A percentile compares a stretch with the other conserved stretches of the same genome.
Conservation (phyloP, 2,329 filamentous ascomycete species). For the Alternaria sp. region DNA sequence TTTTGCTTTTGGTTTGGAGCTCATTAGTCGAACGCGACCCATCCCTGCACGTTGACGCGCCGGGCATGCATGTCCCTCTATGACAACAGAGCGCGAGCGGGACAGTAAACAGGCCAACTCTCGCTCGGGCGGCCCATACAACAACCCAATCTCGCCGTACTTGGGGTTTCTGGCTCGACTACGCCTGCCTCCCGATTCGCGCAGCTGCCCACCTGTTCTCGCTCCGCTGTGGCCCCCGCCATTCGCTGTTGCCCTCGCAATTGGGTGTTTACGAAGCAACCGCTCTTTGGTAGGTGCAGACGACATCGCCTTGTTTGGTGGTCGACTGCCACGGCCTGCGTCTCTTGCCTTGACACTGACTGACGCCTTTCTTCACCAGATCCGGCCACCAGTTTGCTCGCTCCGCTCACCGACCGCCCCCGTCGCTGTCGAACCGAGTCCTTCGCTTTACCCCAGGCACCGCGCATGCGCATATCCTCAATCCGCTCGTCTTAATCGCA, state of each 20-base stretch:
- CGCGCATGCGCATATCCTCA: not conserved
- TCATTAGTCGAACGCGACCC: slow-evolving; percentile 10
- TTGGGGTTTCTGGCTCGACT: not conserved
- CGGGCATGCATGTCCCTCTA: slow-evolving; percentile 24
- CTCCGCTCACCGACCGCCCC: slow-evolving; percentile 4
- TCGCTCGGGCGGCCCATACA: not conserved
- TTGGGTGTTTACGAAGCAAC: slow-evolving; percentile 27
- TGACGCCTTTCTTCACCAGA: not conserved
- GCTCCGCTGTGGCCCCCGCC: slow-evolving; percentile 4
- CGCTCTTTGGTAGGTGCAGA: slow-evolving; percentile 9
- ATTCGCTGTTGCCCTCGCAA: slow-evolving; percentile 25
- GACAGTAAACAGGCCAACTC: slow-evolving; percentile 15
- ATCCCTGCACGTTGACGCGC: slow-evolving; percentile 28
- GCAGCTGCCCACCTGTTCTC: not conserved
- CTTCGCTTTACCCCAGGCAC: slow-evolving; percentile 3
- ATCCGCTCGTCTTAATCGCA: not conserved
- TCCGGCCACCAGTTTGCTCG: not conserved
- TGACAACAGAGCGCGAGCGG: slow-evolving; percentile 23
- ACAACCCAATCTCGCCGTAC: not conserved
- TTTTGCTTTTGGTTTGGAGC: slow-evolving; percentile 4
- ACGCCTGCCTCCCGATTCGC: not conserved
- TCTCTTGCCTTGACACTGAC: not conserved
- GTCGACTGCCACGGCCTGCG: not conserved
- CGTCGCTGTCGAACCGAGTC: slow-evolving; percentile 2
- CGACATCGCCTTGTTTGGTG: not conserved